Percentiles rank a stretch among this genome's conserved stretches.
phyloP scores from a whole-genome alignment of 345 rosid species.

The Hevea brasiliensis region DNA sequence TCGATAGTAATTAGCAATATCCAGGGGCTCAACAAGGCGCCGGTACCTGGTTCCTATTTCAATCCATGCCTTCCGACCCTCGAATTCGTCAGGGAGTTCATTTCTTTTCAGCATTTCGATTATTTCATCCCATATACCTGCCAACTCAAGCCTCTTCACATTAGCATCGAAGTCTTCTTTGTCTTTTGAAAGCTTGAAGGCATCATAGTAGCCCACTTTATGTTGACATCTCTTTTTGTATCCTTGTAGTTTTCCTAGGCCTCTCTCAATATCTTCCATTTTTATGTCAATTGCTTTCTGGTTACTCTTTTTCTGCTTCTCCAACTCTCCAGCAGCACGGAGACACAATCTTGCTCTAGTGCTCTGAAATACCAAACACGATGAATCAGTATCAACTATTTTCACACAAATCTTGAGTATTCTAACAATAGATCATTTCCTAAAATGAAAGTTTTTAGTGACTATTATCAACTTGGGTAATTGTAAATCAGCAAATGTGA shows the following conservation, averaged over 20 bases:
- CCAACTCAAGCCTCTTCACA: constrained; percentile 60
- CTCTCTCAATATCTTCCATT: constrained; percentile 20
- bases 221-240: constrained; percentile 43
- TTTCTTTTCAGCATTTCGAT: constrained; percentile 58
- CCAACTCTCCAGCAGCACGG: constrained; percentile 54
- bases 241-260: constrained; percentile 13
- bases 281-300: constrained; percentile 27
- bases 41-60: constrained; percentile 50
- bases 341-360: constrained; percentile 55
- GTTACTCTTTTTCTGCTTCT: constrained; percentile 49
- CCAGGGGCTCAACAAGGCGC: constrained; percentile 66
- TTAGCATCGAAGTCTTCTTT: constrained; percentile 63
- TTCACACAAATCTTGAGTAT: too few relatives aligned
- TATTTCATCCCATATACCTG: constrained; percentile 71
- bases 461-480: neutral
- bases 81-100: constrained; percentile 68
- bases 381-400: neutral
- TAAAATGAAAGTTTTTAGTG: neutral
- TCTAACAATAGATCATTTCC: too few relatives aligned
- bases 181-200: constrained; percentile 47
- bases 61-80: constrained; percentile 40
- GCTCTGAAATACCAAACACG: constrained; percentile 41
- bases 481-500: neutral
- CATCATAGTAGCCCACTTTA: constrained; percentile 55
- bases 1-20: constrained; percentile 75